Base-by-base conservation (phyloP, 352 stramenopile species). In the Lagenidium giganteum region DNA sequence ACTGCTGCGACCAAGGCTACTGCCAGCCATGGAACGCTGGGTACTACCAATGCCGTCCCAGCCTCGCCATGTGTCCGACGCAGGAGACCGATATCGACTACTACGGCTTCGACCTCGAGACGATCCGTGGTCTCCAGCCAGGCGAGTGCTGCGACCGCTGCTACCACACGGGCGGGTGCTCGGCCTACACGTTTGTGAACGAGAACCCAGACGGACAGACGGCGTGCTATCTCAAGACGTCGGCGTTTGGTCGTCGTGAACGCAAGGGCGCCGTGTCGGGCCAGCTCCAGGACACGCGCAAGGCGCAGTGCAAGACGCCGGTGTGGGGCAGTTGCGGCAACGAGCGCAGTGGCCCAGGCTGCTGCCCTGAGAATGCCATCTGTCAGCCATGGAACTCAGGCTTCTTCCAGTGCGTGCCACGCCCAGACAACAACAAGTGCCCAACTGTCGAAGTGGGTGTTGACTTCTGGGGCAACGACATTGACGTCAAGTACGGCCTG, bases 21-120 rank as follows among this genome's bases (percentile, higher is more conserved):
- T 85, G 72, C 52, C 70, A 82, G 57, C 73, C 73, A 33, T 83
- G 73, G 65, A 81, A 82, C 49, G 49, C 50, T 2, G 46, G 53
- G 5, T 83, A 83, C 63, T 83, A 85, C 56, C 70, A 83, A 33
- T 83, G 70, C 43, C 33, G 77, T 8, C 34, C 43, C 33, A 57
- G 53, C 8, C 67, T 62, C 4, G 25, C 33, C 16, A 57, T 61
- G 22, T 83, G 70, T 23, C 51, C 57, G 1, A 52, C 21, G 1
- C 64, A 75, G 26, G 66, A 71, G 33, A 67, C 65, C 5, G 67
- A 74, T 24, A 49, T 79, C 27, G 61, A 83, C 47, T 77, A 67
- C 60, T 64, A 61, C 26, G 69, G 65, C 40, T 71, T 70, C 37
- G 67, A 76, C 40, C 30, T 77, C 29, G 47, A 65, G 50, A 70